Conservation (phyloP, 345 rosid species). For the Fremontodendron californicum region DNA sequence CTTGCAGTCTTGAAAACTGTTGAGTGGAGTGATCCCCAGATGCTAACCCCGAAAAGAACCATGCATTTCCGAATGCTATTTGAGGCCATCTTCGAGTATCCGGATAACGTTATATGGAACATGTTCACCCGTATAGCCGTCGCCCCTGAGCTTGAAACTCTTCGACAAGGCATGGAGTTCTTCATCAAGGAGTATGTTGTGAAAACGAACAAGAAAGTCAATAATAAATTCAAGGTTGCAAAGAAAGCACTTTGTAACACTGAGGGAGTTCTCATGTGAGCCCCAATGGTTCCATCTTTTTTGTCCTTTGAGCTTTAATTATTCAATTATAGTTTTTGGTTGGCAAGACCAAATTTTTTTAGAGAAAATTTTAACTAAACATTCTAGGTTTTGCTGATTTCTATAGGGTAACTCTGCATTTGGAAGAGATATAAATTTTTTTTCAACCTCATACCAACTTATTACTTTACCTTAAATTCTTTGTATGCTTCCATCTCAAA, state of each 20-base stretch:
- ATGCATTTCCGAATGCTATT: constrained; percentile 87
- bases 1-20: constrained; percentile 64
- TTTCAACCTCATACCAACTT: no score
- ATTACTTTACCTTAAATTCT: no score
- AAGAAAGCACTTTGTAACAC: constrained; percentile 73
- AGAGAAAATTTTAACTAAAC: neutral
- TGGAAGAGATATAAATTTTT: no score
- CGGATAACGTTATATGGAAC: constrained; percentile 71
- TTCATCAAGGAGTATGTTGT: constrained; percentile 69
- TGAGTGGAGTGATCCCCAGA: constrained; percentile 50
- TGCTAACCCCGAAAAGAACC: constrained; percentile 56
- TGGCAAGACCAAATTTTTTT: neutral
- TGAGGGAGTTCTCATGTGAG: constrained; percentile 65
- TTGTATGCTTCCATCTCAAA: no score
- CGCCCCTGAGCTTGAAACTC: constrained; percentile 58
- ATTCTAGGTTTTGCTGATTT: neutral
- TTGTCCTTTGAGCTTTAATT: neutral
- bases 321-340: neutral
- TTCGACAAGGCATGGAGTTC: constrained; percentile 63
- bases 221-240: constrained; percentile 51
- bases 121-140: constrained; percentile 67
- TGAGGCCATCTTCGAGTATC: constrained; percentile 62
- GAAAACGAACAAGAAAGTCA: constrained; percentile 36
- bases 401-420: neutral
- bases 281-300: neutral